A percentile compares a stretch with the other conserved stretches of the same genome.
These are phyloP conservation scores for Entoloma clypeatum DNA, from an alignment of 1,284 basidiomycete genomes.

Conservation along the genomic window DNA sequence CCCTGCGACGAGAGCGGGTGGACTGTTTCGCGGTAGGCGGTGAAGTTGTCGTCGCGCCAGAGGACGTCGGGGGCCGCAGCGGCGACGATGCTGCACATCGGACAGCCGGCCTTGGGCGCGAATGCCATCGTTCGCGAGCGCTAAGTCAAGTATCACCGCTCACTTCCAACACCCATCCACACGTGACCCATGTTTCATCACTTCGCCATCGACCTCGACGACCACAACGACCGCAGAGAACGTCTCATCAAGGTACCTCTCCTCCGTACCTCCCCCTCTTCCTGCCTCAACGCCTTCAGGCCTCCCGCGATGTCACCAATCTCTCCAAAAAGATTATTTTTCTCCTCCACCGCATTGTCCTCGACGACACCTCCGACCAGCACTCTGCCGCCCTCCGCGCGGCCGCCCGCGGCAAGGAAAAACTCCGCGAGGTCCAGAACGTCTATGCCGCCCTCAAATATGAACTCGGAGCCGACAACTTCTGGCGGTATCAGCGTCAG, in stretches of 20 bases:
- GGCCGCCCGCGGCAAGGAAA: constrained; percentile 56
- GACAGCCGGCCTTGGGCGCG: constrained; percentile 61
- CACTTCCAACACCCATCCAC: constrained; percentile 1
- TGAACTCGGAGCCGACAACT: constrained; percentile 69
- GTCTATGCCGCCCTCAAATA: constrained; percentile 61
- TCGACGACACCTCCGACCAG: constrained; percentile 43
- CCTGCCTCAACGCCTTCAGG: constrained; percentile 34
- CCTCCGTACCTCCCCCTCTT: constrained; percentile 5
- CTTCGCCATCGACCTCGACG: constrained; percentile 46
- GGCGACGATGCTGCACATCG: constrained; percentile 71
- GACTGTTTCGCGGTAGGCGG: constrained; percentile 62
- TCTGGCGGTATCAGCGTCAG: constrained; percentile 78
- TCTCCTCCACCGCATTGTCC: constrained; percentile 77
- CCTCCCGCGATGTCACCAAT: constrained; percentile 84
- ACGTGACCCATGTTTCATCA: constrained; percentile 16
- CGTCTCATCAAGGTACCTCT: constrained; percentile 74
- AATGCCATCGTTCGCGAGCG: constrained; percentile 41
- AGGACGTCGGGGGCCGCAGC: constrained; percentile 56
- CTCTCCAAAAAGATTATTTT: constrained; percentile 96
- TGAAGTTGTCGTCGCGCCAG: constrained; percentile 73
- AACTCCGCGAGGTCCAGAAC: constrained; percentile 67
- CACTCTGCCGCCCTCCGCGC: constrained; percentile 37
- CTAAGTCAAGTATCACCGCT: constrained; percentile 1
- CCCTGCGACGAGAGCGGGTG: constrained; percentile 67
- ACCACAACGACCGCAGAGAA: constrained; percentile 72